phyloP scores from a whole-genome alignment of 139 green algal species.

The Chlamydomonas asymmetrica region DNA sequence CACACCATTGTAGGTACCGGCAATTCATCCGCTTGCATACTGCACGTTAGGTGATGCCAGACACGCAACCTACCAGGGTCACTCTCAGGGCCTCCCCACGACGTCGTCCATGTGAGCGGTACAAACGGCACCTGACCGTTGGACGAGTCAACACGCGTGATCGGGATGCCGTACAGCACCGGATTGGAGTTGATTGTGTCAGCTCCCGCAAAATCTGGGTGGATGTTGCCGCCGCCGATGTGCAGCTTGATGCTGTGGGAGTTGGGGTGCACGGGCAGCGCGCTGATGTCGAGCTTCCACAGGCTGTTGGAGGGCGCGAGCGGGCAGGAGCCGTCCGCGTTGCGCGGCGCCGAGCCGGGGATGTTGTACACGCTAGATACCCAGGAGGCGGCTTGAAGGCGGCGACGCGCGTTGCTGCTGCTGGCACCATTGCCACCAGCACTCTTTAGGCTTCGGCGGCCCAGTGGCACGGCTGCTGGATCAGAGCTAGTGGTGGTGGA shows the following conservation, averaged over 20 bases:
- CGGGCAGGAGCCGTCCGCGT: constrained; percentile 12
- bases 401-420: neutral
- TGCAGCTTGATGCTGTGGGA: neutral
- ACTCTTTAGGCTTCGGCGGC: neutral
- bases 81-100: no score
- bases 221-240: neutral
- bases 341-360: neutral
- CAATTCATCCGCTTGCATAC: no score
- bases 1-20: no score
- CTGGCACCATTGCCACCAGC: neutral
- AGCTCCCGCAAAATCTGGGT: neutral
- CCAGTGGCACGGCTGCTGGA: neutral
- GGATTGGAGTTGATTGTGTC: neutral
- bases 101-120: no score
- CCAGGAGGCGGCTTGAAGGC: neutral
- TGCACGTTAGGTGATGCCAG: no score
- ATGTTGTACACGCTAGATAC: neutral
- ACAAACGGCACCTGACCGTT: no score
- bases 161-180: constrained; percentile 2
- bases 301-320: neutral
- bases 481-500: neutral
- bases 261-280: neutral
- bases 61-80: no score
- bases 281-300: neutral
- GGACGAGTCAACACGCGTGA: neutral